These are phyloP conservation scores for Ascochyta lentis DNA, from an alignment of 2,329 filamentous ascomycete genomes.

Conservation along the genomic window DNA sequence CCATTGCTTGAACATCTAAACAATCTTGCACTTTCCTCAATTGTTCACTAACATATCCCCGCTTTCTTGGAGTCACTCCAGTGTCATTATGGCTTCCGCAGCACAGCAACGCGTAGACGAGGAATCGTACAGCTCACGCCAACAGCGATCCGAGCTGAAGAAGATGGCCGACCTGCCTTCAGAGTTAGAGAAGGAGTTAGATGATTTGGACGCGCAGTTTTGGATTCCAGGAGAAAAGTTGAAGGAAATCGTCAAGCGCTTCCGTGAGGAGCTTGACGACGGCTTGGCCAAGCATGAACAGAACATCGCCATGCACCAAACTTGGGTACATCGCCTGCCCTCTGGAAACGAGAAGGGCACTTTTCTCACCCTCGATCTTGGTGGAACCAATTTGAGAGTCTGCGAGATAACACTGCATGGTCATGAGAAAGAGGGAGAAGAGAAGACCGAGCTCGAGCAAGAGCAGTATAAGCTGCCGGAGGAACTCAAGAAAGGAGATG, in stretches of 20 bases:
- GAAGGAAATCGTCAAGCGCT: constrained; percentile 31
- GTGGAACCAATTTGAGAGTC: constrained; percentile 92
- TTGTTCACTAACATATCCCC: not conserved
- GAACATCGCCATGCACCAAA: constrained; percentile 84
- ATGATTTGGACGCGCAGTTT: constrained; percentile 31
- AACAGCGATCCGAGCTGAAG: constrained; percentile 27
- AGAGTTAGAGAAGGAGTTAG: constrained; percentile 29
- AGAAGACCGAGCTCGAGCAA: constrained; percentile 71
- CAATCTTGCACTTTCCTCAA: not conserved
- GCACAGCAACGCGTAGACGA: constrained; percentile 14
- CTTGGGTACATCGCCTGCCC: constrained; percentile 92
- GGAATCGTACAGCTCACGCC: constrained; percentile 25
- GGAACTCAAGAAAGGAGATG: constrained; percentile 83
- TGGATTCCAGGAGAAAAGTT: constrained; percentile 32
- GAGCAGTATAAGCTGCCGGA: constrained; percentile 96
- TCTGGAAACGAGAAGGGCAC: constrained; percentile 87
- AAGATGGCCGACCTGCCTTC: constrained; percentile 25
- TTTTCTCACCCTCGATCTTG: constrained; percentile 91
- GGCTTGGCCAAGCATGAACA: constrained; percentile 27
- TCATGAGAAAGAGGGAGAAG: constrained; percentile 84
- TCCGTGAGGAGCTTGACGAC: constrained; percentile 35
- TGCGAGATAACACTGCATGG: constrained; percentile 91
- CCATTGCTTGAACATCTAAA: not conserved
- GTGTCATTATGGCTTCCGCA: constrained; percentile 18
- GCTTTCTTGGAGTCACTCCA: not conserved